phyloP scores from a whole-genome alignment of 768 basidiomycete species.

The Suillus ampliporus region DNA sequence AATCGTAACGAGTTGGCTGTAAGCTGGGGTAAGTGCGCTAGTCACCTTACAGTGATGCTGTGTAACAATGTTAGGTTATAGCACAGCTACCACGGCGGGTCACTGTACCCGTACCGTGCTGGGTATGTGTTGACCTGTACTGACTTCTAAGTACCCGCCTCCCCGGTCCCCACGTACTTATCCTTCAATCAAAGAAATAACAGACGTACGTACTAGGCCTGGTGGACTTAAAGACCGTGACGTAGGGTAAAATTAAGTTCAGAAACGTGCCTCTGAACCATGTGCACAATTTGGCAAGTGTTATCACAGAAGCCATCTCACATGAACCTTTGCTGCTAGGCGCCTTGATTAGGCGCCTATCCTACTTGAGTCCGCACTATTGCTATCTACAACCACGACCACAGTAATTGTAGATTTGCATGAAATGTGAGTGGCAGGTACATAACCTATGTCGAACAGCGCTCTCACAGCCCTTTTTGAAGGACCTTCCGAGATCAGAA shows the following conservation, averaged over 20 bases:
- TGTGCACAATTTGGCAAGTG: neutral
- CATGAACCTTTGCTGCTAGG: neutral
- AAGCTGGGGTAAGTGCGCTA: neutral
- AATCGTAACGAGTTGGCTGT: no score
- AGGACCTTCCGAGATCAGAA: neutral
- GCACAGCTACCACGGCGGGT: neutral
- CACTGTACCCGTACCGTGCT: no score
- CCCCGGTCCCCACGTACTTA: no score
- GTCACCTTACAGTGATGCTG: neutral
- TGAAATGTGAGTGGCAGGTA: neutral
- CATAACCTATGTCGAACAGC: neutral
- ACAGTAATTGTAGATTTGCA: neutral
- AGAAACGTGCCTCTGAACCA: neutral
- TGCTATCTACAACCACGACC: neutral
- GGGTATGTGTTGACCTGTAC: no score
- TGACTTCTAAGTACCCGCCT: no score
- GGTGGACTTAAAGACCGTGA: no score
- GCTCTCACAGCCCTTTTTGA: neutral
- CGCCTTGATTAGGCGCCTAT: neutral
- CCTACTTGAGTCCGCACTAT: neutral
- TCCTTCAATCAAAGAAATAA: no score
- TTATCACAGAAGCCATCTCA: no score
- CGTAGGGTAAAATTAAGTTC: neutral
- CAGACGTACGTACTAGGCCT: no score
- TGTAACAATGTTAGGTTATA: neutral